These are phyloP conservation scores for Pisolithus sp. DNA, from an alignment of 768 basidiomycete genomes.

Conservation along the genomic window DNA sequence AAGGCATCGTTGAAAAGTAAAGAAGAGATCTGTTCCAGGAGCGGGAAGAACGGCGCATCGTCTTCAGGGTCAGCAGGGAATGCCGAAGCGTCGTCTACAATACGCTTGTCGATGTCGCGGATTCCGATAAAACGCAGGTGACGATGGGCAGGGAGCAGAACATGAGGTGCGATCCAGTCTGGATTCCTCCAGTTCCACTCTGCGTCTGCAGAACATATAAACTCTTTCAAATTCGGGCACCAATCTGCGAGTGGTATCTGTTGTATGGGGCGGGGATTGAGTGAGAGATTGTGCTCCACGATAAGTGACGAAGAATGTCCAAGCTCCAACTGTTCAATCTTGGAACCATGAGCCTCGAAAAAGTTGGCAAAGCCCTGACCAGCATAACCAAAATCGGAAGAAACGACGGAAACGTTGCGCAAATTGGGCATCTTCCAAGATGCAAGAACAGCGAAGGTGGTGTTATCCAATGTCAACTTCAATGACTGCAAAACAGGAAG, in stretches of 20 bases:
- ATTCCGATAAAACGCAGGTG: slow-evolving; percentile 62
- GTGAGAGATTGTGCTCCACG: slow-evolving; percentile 63
- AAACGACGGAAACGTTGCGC: slow-evolving; percentile 58
- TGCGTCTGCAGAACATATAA: slow-evolving; percentile 71
- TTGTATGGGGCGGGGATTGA: slow-evolving; percentile 30
- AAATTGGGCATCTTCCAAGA: slow-evolving; percentile 62
- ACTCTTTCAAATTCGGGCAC: slow-evolving; percentile 64
- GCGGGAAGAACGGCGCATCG: slow-evolving; percentile 54
- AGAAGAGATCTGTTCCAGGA: slow-evolving; percentile 34
- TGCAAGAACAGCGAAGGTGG: slow-evolving; percentile 60
- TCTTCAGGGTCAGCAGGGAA: slow-evolving; percentile 29
- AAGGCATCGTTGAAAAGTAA: slow-evolving; percentile 55
- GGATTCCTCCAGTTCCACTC: slow-evolving; percentile 78
- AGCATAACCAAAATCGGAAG: slow-evolving; percentile 68
- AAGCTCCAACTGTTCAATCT: slow-evolving; percentile 60
- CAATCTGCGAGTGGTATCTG: slow-evolving; percentile 52
- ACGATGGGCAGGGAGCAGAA: slow-evolving; percentile 60
- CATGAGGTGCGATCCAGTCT: slow-evolving; percentile 77
- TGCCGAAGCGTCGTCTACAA: slow-evolving; percentile 38
- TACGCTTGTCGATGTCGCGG: slow-evolving; percentile 60
- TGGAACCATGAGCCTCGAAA: slow-evolving; percentile 58
- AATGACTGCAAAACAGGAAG: slow-evolving; percentile 64
- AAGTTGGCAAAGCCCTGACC: slow-evolving; percentile 57
- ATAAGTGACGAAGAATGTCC: slow-evolving; percentile 65
- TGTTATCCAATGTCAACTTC: slow-evolving; percentile 66